Conservation (phyloP, 2,329 filamentous ascomycete genomes). For the Paraphaeosphaeria sporulosa region DNA sequence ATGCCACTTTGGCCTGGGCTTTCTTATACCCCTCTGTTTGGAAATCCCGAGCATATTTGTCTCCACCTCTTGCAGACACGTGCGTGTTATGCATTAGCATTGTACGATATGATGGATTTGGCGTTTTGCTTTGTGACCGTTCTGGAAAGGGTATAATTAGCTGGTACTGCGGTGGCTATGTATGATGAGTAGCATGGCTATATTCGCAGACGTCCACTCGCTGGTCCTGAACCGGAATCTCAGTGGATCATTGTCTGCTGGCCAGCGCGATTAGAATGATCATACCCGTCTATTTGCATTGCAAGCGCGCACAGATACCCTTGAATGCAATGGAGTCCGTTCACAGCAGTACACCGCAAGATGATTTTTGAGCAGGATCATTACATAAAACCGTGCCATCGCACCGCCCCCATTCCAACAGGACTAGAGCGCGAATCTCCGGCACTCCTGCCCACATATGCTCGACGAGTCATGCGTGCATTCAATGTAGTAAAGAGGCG, state of each 20-base stretch:
- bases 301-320: no score
- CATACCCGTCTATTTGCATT: not conserved
- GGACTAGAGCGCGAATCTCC: no score
- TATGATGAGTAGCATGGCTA: not conserved
- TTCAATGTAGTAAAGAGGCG: no score
- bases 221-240: not conserved
- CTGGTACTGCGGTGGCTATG: not conserved
- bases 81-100: not conserved
- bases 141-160: not conserved
- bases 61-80: not conserved
- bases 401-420: no score
- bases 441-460: no score
- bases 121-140: not conserved
- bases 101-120: not conserved
- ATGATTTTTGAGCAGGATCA: no score
- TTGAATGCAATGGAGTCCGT: no score
- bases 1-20: not conserved
- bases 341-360: no score
- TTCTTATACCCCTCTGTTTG: not conserved
- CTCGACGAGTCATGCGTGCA: no score
- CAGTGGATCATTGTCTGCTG: not conserved
- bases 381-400: no score
- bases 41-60: not conserved
- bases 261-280: not conserved
- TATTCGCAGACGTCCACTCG: not conserved